Base-by-base conservation (phyloP, 352 stramenopile genomes). In the Nothophytophthora sp. region DNA sequence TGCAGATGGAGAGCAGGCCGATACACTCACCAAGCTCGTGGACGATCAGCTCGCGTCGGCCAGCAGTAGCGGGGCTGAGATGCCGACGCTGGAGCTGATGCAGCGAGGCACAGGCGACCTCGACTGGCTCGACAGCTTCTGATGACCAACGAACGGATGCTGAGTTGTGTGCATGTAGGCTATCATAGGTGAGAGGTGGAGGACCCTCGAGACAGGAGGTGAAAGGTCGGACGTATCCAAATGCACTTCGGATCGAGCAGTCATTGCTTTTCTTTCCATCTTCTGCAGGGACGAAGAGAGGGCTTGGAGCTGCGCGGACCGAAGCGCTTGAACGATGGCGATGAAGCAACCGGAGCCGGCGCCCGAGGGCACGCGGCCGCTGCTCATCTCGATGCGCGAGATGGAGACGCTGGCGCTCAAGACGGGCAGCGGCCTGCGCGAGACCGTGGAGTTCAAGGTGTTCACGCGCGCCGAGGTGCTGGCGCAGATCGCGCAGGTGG, bases 381-480 rank as follows among this genome's bases (percentile, higher is more conserved):
- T 93, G 73, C 89, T 93, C 80, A 89, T 93, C 48, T 90, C 80
- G 2, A 91, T 91, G 82, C 73, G 81, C 7, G 81, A 93, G 63
- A 93, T 93, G 82, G 82, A 93, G 52, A 84, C 73, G 40, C 65
- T 89, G 30, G 76, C 60, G 3, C 67, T 93, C 51, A 93, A 93
- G 63, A 93, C 76, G 4, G 82, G 82, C 45, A 88, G 72, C 45
- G 82, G 82, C 0, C 44, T 93, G 19, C 81, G 81, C 10, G 80
- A 93, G 55, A 91, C 82, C 16, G 74, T 92, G 9, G 60, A 70
- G 24, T 90, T 69, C 59, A 86, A 86, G 55, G 52, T 87, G 10
- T 88, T 94, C 46, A 68, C 63, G 55, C 84, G 87, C 45, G 58
- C 67, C 24, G 59, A 76, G 52, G 82, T 94, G 46, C 66, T 94